Evolutionary conservation across 78 protist genomes (phyloP).

Genomic region (Paratrimastix pyriformis): DNA sequence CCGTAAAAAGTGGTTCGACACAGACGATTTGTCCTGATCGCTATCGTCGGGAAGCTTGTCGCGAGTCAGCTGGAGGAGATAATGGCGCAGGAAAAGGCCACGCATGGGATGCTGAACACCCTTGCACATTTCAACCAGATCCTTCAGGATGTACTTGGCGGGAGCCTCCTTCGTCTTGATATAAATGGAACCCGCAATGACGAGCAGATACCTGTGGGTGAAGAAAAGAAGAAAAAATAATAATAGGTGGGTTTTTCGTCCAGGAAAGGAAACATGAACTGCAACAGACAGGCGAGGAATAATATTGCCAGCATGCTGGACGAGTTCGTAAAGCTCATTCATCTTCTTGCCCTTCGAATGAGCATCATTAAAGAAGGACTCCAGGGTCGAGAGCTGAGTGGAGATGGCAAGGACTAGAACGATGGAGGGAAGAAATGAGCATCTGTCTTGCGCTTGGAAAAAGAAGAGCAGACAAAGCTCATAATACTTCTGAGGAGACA

Average conservation of each 20-base stretch:
- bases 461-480: slow-evolving; percentile 57
- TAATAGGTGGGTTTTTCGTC: background rate
- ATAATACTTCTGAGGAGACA: slow-evolving; percentile 85
- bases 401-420: background rate
- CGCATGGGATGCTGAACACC: slow-evolving; percentile 97
- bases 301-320: slow-evolving; percentile 89
- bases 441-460: background rate
- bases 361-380: slow-evolving; percentile 62
- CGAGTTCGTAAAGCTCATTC: slow-evolving; percentile 81
- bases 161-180: slow-evolving; percentile 75
- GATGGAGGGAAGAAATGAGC: background rate
- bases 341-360: slow-evolving; percentile 37
- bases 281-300: slow-evolving; percentile 84
- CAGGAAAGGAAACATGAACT: background rate
- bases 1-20: too few relatives aligned
- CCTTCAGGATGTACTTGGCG: slow-evolving; percentile 52
- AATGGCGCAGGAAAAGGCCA: slow-evolving; percentile 89
- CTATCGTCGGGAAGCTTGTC: slow-evolving; percentile 78
- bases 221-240: background rate
- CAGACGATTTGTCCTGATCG: too few relatives aligned
- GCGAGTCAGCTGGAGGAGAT: slow-evolving; percentile 61
- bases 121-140: slow-evolving; percentile 91
- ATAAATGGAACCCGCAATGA: slow-evolving; percentile 71
- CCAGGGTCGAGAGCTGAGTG: slow-evolving; percentile 71
- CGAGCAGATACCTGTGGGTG: slow-evolving; percentile 35